phyloP scores from a whole-genome alignment of 2,329 filamentous ascomycete species.

The Scleromitrula shiraiana region DNA sequence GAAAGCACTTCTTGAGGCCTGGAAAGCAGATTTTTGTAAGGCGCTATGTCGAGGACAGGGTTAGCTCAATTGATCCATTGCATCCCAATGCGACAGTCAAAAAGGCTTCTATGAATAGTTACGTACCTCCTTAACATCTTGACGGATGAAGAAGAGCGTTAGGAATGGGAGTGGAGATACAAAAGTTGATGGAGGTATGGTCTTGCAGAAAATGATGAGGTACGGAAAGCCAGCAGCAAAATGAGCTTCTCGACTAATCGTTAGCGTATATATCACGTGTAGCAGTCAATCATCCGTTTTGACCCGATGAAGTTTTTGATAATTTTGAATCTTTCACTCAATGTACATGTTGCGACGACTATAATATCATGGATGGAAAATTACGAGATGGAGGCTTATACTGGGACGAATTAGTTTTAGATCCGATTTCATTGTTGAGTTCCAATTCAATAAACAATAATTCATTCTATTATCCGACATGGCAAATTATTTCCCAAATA shows the following conservation, averaged over 20 bases:
- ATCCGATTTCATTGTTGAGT: no score
- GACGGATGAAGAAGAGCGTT: constrained; percentile 60
- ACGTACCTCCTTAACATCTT: constrained; percentile 81
- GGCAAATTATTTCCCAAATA: no score
- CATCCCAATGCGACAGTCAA: constrained; percentile 9
- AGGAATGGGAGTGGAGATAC: constrained; percentile 50
- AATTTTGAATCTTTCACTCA: not conserved
- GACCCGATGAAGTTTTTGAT: not conserved
- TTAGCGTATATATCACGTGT: constrained; percentile 11
- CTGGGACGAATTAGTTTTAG: no score
- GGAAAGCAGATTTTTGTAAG: constrained; percentile 57
- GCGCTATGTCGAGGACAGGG: constrained; percentile 43
- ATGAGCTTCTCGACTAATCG: constrained; percentile 32
- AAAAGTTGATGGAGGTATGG: constrained; percentile 36
- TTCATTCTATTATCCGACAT: no score
- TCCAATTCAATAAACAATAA: no score
- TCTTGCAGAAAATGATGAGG: constrained; percentile 9
- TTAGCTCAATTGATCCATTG: constrained; percentile 41
- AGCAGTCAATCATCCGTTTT: constrained; percentile 7
- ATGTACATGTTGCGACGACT: no score
- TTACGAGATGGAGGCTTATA: no score
- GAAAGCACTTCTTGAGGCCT: constrained; percentile 50
- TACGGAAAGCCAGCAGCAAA: constrained; percentile 14
- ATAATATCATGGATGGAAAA: no score
- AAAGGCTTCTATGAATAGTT: constrained; percentile 25